Base-by-base conservation (phyloP, 306 rosid genomes). In the Fragaria iinumae region DNA sequence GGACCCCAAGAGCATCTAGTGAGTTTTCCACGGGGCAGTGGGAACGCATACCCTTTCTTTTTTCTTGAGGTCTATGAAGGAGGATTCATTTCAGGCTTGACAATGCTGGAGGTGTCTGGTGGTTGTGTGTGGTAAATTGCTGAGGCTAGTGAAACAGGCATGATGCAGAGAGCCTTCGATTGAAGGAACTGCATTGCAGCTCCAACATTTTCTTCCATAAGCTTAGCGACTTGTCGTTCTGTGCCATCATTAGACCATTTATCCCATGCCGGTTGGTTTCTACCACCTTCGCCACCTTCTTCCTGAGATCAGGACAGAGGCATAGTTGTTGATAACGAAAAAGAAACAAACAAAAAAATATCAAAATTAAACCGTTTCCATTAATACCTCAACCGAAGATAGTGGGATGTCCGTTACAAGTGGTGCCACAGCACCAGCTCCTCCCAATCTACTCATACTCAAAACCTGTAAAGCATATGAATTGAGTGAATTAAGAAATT, bases 381-480 rank as follows among this genome's bases (percentile, higher is more conserved):
- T 79, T 75, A 80, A 77, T 80, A 93, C 98, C 98, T 93, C 94
- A 43, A 91, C 91, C 20, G 98, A 91, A 29, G 96, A 90, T 87
- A 91, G 87, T 84, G 97, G 96, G 78, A 91, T 87, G 68, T 93
- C 98, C 36, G 94, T 91, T 82, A 91, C 97, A 60, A 91, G 91
- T 81, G 97, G 98, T 36, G 97, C 98, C 65, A 93, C 98, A 12
- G 98, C 98, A 81, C 97, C 97, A 53, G 97, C 97, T 85, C 98
- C 98, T 34, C 98, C 97, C 88, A 93, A 80, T 88, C 98, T 86
- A 80, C 98, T 93, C 97, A 93, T 90, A 93, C 98, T 93, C 87
- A 93, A 84, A 84, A 93, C 98, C 98, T 93, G 89, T 77, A 85
- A 79, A 78, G 82, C 67, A 83, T 60, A 77, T 63, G 64, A 80